Base-by-base conservation (phyloP, 1,284 basidiomycete species). In the Tranzscheliella williamsii region DNA sequence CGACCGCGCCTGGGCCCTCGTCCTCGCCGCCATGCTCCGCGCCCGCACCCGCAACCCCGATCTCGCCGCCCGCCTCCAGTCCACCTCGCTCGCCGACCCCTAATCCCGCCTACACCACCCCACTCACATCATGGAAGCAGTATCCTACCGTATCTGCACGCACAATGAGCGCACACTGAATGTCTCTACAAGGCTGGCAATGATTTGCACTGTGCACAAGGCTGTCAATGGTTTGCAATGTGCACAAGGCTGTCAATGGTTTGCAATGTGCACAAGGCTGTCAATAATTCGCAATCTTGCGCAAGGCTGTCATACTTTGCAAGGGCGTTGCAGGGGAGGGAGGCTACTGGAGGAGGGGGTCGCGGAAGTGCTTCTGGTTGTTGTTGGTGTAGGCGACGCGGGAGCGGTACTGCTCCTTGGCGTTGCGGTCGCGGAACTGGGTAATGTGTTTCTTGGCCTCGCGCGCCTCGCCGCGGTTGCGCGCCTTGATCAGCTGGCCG, bases 401-500 rank as follows among this genome's bases (percentile, higher is more conserved):
- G 4, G 91, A 94, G 81, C 87, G 90, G 83, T 90, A 91, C 32
- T 87, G 85, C 75, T 95, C 89, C 51, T 85, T 83, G 41, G 84
- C 82, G 60, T 82, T 84, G 73, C 88, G 85, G 74, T 96, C 94
- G 51, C 88, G 83, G 79, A 90, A 91, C 71, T 93, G 87, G 46
- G 85, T 83, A 1, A 91, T 85, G 79, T 95, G 91, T 42, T 90
- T 83, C 33, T 87, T 91, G 13, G 94, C 95, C 79, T 96, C 89
- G 51, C 84, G 84, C 2, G 95, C 95, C 80, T 98, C 93, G 3
- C 95, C 95, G 12, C 84, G 84, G 80, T 97, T 97, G 36, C 91
- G 83, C 9, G 72, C 73, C 24, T 58, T 57, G 43, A 77, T 61
- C 8, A 64, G 44, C 24, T 72, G 51, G 5, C 73, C 72, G 11